A percentile compares a stretch with the other conserved stretches of the same genome.
Conservation (phyloP, 768 basidiomycete genomes). For the Panaeolus papilionaceus region DNA sequence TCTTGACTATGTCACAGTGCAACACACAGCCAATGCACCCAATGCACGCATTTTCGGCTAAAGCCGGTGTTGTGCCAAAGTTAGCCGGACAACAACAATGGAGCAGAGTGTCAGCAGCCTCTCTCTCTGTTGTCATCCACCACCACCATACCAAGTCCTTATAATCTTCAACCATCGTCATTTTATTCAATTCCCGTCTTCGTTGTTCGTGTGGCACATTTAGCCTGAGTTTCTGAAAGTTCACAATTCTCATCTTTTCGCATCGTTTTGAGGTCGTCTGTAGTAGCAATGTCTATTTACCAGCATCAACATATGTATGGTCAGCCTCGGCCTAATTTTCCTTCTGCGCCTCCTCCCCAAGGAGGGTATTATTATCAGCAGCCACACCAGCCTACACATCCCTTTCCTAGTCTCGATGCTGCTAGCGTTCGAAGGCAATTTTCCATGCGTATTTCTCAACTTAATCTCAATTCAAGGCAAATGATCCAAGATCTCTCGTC, state of each 20-base stretch:
- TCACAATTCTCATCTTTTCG: slow-evolving; percentile 31
- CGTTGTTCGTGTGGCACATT: slow-evolving; percentile 45
- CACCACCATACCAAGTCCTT: slow-evolving; percentile 22
- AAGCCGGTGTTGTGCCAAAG: slow-evolving; percentile 4
- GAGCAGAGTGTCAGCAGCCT: slow-evolving; percentile 12
- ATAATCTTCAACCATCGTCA: slow-evolving; percentile 45
- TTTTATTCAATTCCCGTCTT: slow-evolving; percentile 34
- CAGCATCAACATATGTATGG: slow-evolving; percentile 69
- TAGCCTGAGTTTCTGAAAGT: slow-evolving; percentile 57
- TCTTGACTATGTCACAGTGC: no score
- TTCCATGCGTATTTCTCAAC: slow-evolving; percentile 70
- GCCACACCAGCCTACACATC: slow-evolving; percentile 38
- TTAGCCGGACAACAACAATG: slow-evolving; percentile 1
- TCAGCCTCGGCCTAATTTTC: slow-evolving; percentile 56
- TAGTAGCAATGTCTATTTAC: slow-evolving; percentile 61
- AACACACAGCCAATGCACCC: no score
- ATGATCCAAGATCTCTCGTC: slow-evolving; percentile 93
- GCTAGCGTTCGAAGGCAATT: slow-evolving; percentile 70
- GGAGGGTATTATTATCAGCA: slow-evolving; percentile 48
- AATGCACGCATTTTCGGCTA: background rate
- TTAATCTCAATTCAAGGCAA: slow-evolving; percentile 94
- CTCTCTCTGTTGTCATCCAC: slow-evolving; percentile 17
- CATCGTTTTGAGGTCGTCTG: slow-evolving; percentile 19
- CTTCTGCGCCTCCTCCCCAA: slow-evolving; percentile 41
- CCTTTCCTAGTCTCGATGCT: slow-evolving; percentile 40